Percentiles rank a stretch among this genome's conserved stretches.
phyloP scores from a whole-genome alignment of 192 early-diverging fungal genomes.

The Coemansia sp. region DNA sequence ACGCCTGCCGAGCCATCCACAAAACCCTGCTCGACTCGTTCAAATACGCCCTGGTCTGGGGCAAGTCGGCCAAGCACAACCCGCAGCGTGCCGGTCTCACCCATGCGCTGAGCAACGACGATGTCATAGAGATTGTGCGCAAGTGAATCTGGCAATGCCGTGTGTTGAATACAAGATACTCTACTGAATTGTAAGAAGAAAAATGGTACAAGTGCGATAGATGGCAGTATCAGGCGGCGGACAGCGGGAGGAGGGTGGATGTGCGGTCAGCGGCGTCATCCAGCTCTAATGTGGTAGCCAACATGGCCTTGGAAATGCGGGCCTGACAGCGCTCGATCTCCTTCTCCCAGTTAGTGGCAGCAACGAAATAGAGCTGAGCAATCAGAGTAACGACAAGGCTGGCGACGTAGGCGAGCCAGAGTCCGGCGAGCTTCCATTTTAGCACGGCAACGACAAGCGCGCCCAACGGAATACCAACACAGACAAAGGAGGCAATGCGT shows the following conservation, averaged over 20 bases:
- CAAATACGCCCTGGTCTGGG: conserved; percentile 98
- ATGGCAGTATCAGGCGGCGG: neutral
- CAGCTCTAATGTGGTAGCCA: neutral
- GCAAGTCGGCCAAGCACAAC: conserved; percentile 93
- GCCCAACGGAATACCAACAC: conserved; percentile 55
- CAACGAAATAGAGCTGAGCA: conserved; percentile 26
- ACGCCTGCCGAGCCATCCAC: conserved; percentile 90
- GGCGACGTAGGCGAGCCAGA: conserved; percentile 66
- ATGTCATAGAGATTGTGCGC: conserved; percentile 87
- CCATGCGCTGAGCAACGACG: conserved; percentile 89
- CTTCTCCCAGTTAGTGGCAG: conserved; percentile 42
- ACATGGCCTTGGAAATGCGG: conserved; percentile 23
- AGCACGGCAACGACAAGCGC: conserved; percentile 45
- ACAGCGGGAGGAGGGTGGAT: neutral
- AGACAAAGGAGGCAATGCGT: conserved; percentile 50
- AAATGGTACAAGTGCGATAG: neutral
- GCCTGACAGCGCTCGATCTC: conserved; percentile 48
- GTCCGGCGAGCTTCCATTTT: conserved; percentile 63
- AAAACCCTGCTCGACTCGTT: conserved; percentile 85
- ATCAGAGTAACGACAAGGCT: conserved; percentile 19
- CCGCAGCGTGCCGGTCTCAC: conserved; percentile 92
- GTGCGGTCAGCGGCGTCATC: neutral
- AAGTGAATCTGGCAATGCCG: too few species aligned
- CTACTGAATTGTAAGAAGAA: too few species aligned
- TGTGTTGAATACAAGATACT: too few species aligned